Evolutionary conservation across 805 yeast species (phyloP), one percentile per base, ranked within the genome.

Genomic region (Priceomyces medius): DNA sequence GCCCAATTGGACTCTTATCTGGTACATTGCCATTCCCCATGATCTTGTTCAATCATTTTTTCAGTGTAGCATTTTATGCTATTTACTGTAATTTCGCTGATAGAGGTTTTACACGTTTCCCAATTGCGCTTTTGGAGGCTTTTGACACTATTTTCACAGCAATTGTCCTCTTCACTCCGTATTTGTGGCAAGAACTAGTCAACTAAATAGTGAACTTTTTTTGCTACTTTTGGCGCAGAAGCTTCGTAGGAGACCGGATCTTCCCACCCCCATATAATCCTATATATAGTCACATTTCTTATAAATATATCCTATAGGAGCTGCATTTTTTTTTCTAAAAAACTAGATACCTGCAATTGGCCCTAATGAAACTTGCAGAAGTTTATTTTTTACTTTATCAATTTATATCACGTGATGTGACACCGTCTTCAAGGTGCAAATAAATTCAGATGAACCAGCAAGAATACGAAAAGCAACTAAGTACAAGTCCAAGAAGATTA

Each of bases 41-140:
- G 58, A 55, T 79, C 35, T 74, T 93, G 46, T 81, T 95, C 56
- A 77, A 81, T 62, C 97, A 91, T 54, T 93, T 93, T 66, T 88
- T 88, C 64, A 74, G 84, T 36, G 98, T 93, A 38, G 98, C 97
- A 1, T 77, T 91, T 53, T 90, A 85, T 60, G 77, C 91, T 5
- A 81, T 91, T 42, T 79, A 75, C 55, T 59, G 82, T 50, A 89
- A 90, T 64, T 79, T 85, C 50, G 56, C 56, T 20, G 79, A 74
- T 19, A 74, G 81, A 43, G 97, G 97, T 2, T 34, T 81, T 10
- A 42, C 70, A 0, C 81, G 85, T 4, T 72, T 85, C 56, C 93
- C 91, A 10, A 28, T 83, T 36, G 91, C 96, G 0, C 45, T 89
- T 16, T 61, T 73, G 42, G 90, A 89, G 61, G 79, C 83, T 34